Evolutionary conservation across 139 green algal species (phyloP).

Genomic region (Axilococcus clingmanii): DNA sequence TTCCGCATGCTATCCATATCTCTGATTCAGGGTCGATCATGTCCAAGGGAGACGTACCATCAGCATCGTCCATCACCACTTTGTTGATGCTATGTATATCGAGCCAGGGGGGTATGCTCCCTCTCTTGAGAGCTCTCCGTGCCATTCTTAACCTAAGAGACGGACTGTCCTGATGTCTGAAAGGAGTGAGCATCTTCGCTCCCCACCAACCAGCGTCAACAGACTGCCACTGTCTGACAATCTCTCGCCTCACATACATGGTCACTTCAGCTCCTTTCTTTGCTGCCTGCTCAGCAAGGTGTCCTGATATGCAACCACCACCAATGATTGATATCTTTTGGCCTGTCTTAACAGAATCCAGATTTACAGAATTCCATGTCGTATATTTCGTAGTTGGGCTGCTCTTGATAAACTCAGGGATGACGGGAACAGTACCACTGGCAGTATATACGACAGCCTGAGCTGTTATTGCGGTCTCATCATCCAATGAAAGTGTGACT

Average conservation of each 20-base stretch:
- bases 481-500: neutral
- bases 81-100: neutral
- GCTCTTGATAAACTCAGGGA: neutral
- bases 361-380: constrained; percentile 2
- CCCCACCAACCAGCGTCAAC: constrained; percentile 26
- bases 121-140: constrained; percentile 3
- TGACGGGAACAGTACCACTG: neutral
- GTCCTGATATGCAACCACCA: constrained; percentile 16
- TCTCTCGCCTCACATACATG: neutral
- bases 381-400: neutral
- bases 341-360: constrained; percentile 1
- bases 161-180: neutral
- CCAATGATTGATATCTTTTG: constrained; percentile 15
- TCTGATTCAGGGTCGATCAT: neutral
- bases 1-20: constrained; percentile 26
- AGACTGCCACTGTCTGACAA: constrained; percentile 11
- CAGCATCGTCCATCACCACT: neutral
- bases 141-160: neutral
- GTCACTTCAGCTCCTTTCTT: constrained; percentile 6
- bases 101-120: constrained; percentile 7
- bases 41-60: neutral
- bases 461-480: neutral
- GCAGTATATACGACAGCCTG: neutral
- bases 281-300: constrained; percentile 12
- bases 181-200: constrained; percentile 13